Evolutionary conservation across 2,329 filamentous ascomycete genomes (phyloP).

Genomic region (Curvularia spicifera): DNA sequence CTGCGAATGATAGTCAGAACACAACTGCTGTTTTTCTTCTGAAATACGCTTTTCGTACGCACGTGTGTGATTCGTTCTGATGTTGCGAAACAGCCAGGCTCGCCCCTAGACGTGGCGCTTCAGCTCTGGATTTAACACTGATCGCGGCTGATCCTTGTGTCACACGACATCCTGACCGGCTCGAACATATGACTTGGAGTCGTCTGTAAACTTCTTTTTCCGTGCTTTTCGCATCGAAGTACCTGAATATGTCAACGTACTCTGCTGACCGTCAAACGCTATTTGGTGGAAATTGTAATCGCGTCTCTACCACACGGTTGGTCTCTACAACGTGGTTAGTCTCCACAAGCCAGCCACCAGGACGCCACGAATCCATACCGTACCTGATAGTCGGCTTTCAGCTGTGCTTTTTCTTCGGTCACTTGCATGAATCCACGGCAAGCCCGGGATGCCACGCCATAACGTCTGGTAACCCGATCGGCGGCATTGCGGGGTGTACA

Average conservation of each 20-base stretch:
- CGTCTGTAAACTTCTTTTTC: not conserved
- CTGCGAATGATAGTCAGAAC: not conserved
- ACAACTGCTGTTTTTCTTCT: not conserved
- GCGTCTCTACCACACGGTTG: not conserved
- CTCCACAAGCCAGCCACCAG: not conserved
- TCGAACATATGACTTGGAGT: not conserved
- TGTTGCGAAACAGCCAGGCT: not conserved
- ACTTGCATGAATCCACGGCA: not conserved
- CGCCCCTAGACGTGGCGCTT: not conserved
- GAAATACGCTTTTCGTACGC: not conserved
- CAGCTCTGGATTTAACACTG: not conserved
- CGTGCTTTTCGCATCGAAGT: not conserved
- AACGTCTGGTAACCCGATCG: not conserved
- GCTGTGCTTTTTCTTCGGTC: not conserved
- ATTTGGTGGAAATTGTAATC: not conserved
- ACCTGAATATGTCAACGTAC: not conserved
- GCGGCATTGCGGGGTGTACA: conserved; percentile 1
- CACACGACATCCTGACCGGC: not conserved
- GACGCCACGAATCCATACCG: not conserved
- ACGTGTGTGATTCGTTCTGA: not conserved
- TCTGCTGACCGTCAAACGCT: not conserved
- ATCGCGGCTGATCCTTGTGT: not conserved
- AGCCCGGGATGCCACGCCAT: not conserved
- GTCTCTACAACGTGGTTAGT: not conserved
- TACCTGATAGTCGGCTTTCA: not conserved